Evolutionary conservation across 1,284 basidiomycete genomes (phyloP), one percentile per base, ranked within the genome.

Genomic region (Wolfiporia cocos): DNA sequence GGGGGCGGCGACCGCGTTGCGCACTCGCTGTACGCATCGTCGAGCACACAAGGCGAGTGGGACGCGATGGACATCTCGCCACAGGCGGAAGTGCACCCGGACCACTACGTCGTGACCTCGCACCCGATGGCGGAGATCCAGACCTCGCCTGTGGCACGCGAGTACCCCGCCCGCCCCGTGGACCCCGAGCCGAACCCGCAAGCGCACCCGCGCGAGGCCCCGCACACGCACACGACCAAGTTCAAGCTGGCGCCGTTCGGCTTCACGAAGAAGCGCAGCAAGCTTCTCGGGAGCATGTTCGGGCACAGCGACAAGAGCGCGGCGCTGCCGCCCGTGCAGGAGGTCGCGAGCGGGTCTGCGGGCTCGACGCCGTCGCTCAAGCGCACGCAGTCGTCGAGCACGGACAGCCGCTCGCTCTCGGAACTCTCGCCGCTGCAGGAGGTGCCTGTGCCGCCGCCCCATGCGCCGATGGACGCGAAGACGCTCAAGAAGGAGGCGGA

Each of bases 401-500:
- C 78, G 19, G 86, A 87, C 55, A 78, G 81, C 55, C 73, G 69
- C 42, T 82, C 80, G 5, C 54, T 78, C 43, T 72, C 71, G 33
- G 81, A 85, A 44, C 59, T 66, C 18, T 73, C 73, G 23, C 70
- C 70, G 5, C 44, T 52, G 19, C 55, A 65, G 36, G 69, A 66
- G 35, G 64, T 51, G 14, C n/a, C n/a, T n/a, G n/a, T n/a, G n/a
- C n/a, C n/a, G n/a, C 59, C 55, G 7, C 42, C 44, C 5, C 48
- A 41, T 7, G 40, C 49, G 37, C 49, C 52, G 37, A 42, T 57
- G 46, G 90, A 95, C 59, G 73, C 83, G 45, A 93, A 94, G 70
- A 85, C 87, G 65, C 74, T 80, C 49, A 92, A 92, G 73, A 93
- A 94, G 70, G 89, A 94, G 64, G 89, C 88, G 1, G 86, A 93